Conservation (phyloP, 768 basidiomycete genomes). For the Leucosporidium creatinivorum region DNA sequence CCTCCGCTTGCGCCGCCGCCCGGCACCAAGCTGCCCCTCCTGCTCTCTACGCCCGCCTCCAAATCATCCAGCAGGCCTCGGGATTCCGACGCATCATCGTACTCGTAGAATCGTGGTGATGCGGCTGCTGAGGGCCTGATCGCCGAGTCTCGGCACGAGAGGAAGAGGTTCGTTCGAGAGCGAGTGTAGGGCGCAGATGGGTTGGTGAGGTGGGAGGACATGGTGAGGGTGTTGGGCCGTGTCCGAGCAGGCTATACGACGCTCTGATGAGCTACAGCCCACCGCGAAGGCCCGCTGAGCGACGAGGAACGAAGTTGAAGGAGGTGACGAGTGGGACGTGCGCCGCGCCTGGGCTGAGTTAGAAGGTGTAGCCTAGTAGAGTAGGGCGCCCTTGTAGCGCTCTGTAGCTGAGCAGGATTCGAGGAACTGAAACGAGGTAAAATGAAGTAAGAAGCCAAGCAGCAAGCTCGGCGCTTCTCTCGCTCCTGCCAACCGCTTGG, state of each 20-base stretch:
- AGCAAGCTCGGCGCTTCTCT: too few species aligned
- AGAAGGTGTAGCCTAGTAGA: too few species aligned
- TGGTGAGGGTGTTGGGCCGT: not conserved
- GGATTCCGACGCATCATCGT: slow-evolving; percentile 40
- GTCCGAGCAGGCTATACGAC: not conserved
- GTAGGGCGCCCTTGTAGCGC: too few species aligned
- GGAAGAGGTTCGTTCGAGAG: slow-evolving; percentile 83
- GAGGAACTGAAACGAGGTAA: too few species aligned
- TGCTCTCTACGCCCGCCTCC: slow-evolving; percentile 46
- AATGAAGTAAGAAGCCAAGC: too few species aligned
- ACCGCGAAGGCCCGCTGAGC: too few species aligned
- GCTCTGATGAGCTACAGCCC: too few species aligned
- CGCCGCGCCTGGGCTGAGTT: too few species aligned
- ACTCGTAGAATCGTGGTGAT: slow-evolving; percentile 46
- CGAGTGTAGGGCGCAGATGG: slow-evolving; percentile 49
- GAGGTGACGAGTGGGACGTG: too few species aligned
- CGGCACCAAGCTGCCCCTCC: slow-evolving; percentile 20
- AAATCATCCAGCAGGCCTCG: slow-evolving; percentile 38
- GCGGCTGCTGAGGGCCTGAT: slow-evolving; percentile 43
- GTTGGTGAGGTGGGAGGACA: not conserved
- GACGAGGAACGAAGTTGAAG: too few species aligned
- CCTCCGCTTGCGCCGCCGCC: slow-evolving; percentile 5
- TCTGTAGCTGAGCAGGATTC: too few species aligned
- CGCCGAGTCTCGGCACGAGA: slow-evolving; percentile 78
- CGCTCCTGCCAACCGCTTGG: too few species aligned